Base-by-base conservation (phyloP, 2,329 filamentous ascomycete species). In the Seiridium cupressi region DNA sequence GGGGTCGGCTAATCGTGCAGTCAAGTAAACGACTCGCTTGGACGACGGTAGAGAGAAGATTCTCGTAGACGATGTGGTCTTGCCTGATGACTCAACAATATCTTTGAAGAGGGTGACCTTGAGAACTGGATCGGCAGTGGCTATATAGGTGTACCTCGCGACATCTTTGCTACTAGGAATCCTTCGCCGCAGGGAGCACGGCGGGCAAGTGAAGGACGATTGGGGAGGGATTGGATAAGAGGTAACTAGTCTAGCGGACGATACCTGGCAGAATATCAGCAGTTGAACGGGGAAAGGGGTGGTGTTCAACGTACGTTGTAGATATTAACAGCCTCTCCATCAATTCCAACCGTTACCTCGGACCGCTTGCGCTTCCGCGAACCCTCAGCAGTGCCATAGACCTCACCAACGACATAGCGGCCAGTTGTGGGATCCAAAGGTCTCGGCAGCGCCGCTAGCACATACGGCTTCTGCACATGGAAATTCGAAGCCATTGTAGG, bases 191-290 rank as follows among this genome's bases (percentile, higher is more conserved):
- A 88, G 71, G 13, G 87, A 89, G 70, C 79, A 82, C 26, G 86
- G 82, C 7, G 86, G 73, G 72, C 86, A 89, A 58, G 85, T 85
- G 70, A 89, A 87, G 56, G 79, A 80, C 57, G 87, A 83, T 71
- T 88, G 85, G 1, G 87, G 87, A 34, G 87, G 84, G 62, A 89
- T 82, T 31, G 87, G 86, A 70, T 89, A 89, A 2, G 87, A 89
- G 5, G 86, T 89, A 66, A 89, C 81, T 62, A 89, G 76, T 62
- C 83, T 80, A 5, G 86, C 84, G 3, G 84, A 82, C 3, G 85
- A 80, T 51, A 89, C 79, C 87, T 89, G 63, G 32, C 51, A 8
- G 13, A 49, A 62, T 59, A 34, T 57, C 55, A 58, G 35, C 8
- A 26, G 31, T 18, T 35, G 26, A 10, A 11, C n/a, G 11, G 35